Conservation (phyloP, 2,329 filamentous ascomycete genomes). For the Fusarium sp. region DNA sequence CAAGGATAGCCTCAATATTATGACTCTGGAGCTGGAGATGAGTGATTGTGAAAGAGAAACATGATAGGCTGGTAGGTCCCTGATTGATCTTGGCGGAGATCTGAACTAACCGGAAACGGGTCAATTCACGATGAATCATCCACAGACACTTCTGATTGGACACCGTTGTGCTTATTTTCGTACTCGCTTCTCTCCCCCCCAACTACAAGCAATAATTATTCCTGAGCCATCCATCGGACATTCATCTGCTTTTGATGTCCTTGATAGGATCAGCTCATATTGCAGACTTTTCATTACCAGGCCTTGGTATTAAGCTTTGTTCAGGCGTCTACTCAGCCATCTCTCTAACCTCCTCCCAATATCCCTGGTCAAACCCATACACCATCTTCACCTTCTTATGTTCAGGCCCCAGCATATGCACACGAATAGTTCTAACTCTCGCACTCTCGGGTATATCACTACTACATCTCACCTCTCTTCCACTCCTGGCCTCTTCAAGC, state of each 20-base stretch:
- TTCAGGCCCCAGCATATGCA: background rate
- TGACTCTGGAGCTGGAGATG: background rate
- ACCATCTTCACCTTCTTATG: background rate
- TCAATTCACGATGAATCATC: background rate
- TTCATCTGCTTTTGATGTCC: background rate
- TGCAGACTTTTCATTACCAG: accelerated
- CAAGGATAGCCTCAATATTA: background rate
- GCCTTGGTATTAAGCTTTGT: accelerated
- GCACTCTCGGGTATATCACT: background rate
- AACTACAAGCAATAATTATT: background rate
- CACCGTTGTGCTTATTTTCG: background rate
- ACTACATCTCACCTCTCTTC: background rate
- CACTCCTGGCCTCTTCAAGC: constrained; percentile 11
- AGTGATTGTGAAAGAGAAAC: background rate
- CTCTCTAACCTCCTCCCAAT: background rate
- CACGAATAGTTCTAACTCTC: constrained; percentile 3
- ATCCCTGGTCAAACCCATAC: constrained; percentile 5
- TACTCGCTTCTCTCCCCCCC: background rate
- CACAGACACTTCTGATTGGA: background rate
- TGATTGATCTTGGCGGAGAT: too few species aligned
- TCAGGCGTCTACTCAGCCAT: background rate
- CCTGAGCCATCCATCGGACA: accelerated
- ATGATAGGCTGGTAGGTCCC: background rate
- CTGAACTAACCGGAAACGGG: background rate
- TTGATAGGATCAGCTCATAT: accelerated